Percentiles rank a stretch among this genome's conserved stretches.
These are phyloP conservation scores for Rugonectria rugulosa DNA, from an alignment of 2,329 filamentous ascomycete species.

Conservation along the genomic window DNA sequence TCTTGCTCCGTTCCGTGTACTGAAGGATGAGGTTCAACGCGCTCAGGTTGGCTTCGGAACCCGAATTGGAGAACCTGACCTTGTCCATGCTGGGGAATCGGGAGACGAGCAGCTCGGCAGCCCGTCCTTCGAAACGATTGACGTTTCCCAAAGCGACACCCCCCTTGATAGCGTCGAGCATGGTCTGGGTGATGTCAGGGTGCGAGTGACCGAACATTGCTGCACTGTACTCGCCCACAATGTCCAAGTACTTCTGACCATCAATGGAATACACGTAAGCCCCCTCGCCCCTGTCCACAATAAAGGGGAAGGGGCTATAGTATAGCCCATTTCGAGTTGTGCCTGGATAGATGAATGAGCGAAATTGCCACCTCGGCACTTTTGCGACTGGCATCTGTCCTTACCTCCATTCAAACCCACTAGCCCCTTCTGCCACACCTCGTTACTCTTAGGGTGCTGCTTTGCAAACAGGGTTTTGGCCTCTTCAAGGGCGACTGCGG, in stretches of 20 bases:
- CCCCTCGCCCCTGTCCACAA: constrained; percentile 5
- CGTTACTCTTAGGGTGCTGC: too few species aligned
- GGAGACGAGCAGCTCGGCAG: too few species aligned
- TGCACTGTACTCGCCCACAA: constrained; percentile 66
- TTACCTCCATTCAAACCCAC: too few species aligned
- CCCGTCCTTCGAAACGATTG: background rate
- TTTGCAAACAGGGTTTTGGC: too few species aligned
- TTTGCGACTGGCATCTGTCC: too few species aligned
- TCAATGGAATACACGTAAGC: constrained; percentile 42
- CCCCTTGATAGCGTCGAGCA: constrained; percentile 53
- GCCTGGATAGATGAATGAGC: too few species aligned
- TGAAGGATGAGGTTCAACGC: constrained; percentile 60
- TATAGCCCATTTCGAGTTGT: constrained; percentile 46
- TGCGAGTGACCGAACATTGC: constrained; percentile 69
- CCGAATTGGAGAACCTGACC: constrained; percentile 68
- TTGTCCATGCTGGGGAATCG: constrained; percentile 55
- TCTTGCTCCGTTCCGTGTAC: constrained; percentile 50
- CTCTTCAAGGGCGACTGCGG: too few species aligned
- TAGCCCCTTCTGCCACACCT: too few species aligned
- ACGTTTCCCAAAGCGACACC: constrained; percentile 57
- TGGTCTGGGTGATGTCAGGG: constrained; percentile 53
- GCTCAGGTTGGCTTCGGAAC: constrained; percentile 68
- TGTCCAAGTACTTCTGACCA: constrained; percentile 55
- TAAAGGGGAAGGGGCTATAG: constrained; percentile 45
- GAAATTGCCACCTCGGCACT: too few species aligned